A percentile compares a stretch with the other conserved stretches of the same genome.
phyloP scores from a whole-genome alignment of 2,329 filamentous ascomycete species.

The Fusarium napiforme region DNA sequence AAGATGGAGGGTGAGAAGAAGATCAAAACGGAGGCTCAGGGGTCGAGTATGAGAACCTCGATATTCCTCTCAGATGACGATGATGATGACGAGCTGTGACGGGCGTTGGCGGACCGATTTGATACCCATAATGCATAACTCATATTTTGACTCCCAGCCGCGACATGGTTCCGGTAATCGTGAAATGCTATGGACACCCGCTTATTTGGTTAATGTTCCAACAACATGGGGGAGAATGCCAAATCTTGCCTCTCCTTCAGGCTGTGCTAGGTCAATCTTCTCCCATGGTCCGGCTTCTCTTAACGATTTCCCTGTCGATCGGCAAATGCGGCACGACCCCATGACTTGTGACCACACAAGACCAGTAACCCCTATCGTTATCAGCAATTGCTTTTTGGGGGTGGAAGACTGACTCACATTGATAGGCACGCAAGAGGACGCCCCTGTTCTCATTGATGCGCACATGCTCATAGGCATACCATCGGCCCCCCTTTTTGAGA shows the following conservation, averaged over 20 bases:
- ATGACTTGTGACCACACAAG: conserved; percentile 63
- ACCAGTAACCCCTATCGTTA: conserved; percentile 58
- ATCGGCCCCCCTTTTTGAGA: conserved; percentile 69
- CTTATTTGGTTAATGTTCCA: conserved; percentile 64
- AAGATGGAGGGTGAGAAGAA: conserved; percentile 29
- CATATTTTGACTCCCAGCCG: neutral
- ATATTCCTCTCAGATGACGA: conserved; percentile 54
- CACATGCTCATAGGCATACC: conserved; percentile 74
- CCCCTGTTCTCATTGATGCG: conserved; percentile 50
- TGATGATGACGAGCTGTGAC: conserved; percentile 53
- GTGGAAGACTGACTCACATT: conserved; percentile 55
- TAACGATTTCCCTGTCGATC: conserved; percentile 60
- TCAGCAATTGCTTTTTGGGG: conserved; percentile 7
- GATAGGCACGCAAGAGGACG: conserved; percentile 58
- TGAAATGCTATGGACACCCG: neutral
- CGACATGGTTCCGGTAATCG: neutral
- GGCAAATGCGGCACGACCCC: conserved; percentile 63
- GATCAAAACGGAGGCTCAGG: conserved; percentile 28
- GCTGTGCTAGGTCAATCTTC: conserved; percentile 58
- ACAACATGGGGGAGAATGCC: conserved; percentile 60
- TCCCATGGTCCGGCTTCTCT: conserved; percentile 62
- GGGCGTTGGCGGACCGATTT: conserved; percentile 15
- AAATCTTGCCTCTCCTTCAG: conserved; percentile 55
- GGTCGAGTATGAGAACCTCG: conserved; percentile 45
- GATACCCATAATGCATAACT: conserved; percentile 40